Conservation (phyloP, 345 rosid species). For the Gossypium stocksii region DNA sequence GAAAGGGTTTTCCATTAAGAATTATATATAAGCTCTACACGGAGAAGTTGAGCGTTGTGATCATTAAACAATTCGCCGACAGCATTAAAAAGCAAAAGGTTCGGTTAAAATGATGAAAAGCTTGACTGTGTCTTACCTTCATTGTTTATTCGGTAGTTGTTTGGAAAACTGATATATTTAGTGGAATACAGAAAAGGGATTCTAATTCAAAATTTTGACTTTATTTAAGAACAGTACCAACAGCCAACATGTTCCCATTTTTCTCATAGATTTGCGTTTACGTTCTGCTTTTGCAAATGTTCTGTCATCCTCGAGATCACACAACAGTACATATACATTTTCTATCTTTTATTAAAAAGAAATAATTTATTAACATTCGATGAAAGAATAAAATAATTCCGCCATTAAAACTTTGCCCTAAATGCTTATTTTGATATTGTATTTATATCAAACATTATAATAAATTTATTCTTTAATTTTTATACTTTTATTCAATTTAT, state of each 20-base stretch:
- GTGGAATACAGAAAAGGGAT: conserved; percentile 27
- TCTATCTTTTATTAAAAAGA: too few species aligned
- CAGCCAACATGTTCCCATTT: conserved; percentile 3
- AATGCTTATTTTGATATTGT: too few species aligned
- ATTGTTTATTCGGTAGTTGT: conserved; percentile 1
- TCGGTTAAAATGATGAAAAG: conserved; percentile 4
- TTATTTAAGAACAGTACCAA: not conserved
- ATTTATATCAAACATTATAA: too few species aligned
- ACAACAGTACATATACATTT: too few species aligned
- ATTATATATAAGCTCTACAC: not conserved
- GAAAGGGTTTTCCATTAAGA: not conserved
- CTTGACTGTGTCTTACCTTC: conserved; percentile 16
- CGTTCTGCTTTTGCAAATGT: not conserved
- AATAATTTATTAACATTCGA: too few species aligned
- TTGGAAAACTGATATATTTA: conserved; percentile 2
- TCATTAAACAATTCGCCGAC: not conserved
- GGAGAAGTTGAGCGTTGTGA: conserved; percentile 18
- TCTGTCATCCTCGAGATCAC: not conserved
- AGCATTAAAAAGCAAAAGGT: not conserved
- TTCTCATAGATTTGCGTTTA: not conserved
- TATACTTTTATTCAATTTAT: too few species aligned
- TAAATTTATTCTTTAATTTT: too few species aligned
- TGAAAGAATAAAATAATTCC: too few species aligned
- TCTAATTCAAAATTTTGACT: conserved; percentile 23
- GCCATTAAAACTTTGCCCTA: too few species aligned